Conservation (phyloP, 345 rosid species). For the Anastatica hierochuntica region DNA sequence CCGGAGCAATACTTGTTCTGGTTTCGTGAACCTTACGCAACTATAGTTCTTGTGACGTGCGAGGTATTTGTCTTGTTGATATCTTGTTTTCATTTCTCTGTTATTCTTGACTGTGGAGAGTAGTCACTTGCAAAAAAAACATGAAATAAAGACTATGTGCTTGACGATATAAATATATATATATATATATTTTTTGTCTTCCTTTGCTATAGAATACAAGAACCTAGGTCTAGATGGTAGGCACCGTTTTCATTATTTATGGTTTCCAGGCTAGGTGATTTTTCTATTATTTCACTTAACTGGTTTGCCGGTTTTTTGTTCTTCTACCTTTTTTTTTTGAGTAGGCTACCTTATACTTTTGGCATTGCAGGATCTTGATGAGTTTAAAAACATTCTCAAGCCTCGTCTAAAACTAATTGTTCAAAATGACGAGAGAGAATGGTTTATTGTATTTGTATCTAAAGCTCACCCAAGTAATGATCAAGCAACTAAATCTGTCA, state of each 20-base stretch:
- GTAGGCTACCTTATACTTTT: not conserved
- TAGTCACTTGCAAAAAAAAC: not conserved
- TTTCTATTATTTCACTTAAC: not conserved
- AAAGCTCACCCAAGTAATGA: constrained; percentile 90
- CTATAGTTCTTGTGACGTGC: constrained; percentile 84
- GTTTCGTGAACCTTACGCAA: constrained; percentile 93
- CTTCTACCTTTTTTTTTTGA: not conserved
- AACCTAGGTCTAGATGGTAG: not conserved
- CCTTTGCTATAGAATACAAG: not conserved
- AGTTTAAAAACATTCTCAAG: constrained; percentile 86
- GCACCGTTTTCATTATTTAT: not conserved
- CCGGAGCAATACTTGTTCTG: constrained; percentile 78
- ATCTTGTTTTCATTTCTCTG: not conserved
- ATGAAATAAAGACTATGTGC: not conserved
- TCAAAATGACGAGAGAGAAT: constrained; percentile 88
- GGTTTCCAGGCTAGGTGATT: too few relatives aligned
- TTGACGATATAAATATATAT: too few relatives aligned
- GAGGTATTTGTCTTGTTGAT: constrained; percentile 47
- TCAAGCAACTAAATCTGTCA: constrained; percentile 72
- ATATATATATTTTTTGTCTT: too few relatives aligned
- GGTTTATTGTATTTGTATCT: constrained; percentile 94
- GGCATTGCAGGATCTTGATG: constrained; percentile 80
- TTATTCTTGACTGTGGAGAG: constrained; percentile 1
- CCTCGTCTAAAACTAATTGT: constrained; percentile 85
- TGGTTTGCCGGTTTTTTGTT: not conserved